Base-by-base conservation (phyloP, 495 filamentous ascomycete species). In the Xylona heveae region DNA sequence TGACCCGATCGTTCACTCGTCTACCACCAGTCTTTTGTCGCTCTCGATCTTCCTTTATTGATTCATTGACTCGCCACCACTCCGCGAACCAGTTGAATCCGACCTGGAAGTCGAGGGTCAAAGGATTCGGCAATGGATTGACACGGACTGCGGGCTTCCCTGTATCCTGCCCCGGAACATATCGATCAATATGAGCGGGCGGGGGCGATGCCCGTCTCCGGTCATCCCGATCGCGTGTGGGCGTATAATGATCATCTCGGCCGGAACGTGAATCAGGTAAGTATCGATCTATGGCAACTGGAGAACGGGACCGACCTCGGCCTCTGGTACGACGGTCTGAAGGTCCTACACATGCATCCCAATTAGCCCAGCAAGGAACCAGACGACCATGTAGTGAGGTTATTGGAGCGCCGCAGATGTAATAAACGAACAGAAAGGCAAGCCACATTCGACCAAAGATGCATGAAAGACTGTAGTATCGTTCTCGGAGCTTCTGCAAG, bases 21-120 rank as follows among this genome's bases (percentile, higher is more conserved):
- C 81, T 66, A 10, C 78, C 72, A 18, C 81, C 81, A 33, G 72
- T 69, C 41, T 71, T 75, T 12, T 58, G 57, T 13, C 78, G 74
- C 43, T 93, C 82, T 42, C 74, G 75, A 37, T 91, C 81, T 33
- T 90, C 80, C 46, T 82, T 85, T 36, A 90, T 74, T 17, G 62
- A 62, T 47, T 90, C 77, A 43, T 92, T 82, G 6, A 64, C 54
- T 35, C 83, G 62, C 83, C 84, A 94, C 88, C 88, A 99, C 51
- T 95, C 90, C 5, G 81, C 78, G 46, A 90, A 99, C 53, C 74
- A 95, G 16, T 77, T 92, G 55, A 95, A 95, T 0, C 88, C 85
- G 30, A 93, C 88, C 49, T 94, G 84, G 40, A 76, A 91, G 9
- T 92, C 77, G 6, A 95, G 61, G 30, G 66, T 75, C 33, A 83